phyloP scores from a whole-genome alignment of 768 basidiomycete genomes.

The Termitomyces sp. region DNA sequence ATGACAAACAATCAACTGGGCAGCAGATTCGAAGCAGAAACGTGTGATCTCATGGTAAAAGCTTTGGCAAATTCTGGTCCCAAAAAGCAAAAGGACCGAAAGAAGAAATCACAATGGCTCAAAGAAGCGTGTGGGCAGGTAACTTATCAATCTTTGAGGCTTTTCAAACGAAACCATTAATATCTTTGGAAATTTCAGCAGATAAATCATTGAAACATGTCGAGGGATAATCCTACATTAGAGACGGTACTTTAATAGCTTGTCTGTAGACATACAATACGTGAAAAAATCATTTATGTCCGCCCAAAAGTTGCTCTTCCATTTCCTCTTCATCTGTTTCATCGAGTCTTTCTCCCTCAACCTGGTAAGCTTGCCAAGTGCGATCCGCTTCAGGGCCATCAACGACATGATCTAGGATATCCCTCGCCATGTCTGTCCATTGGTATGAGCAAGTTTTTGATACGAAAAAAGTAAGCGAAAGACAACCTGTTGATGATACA shows the following conservation, averaged over 20 bases:
- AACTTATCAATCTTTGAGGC: neutral
- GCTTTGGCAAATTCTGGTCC: conserved; percentile 29
- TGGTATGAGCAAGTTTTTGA: neutral
- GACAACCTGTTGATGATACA: conserved; percentile 43
- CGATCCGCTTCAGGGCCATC: conserved; percentile 67
- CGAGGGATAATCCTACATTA: neutral
- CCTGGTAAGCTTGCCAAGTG: conserved; percentile 57
- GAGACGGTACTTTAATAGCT: neutral
- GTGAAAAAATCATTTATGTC: neutral
- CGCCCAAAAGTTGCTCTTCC: conserved; percentile 41
- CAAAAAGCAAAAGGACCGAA: conserved; percentile 27
- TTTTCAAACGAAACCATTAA: neutral
- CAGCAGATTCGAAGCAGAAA: conserved; percentile 43
- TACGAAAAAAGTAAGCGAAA: neutral
- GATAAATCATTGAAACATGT: conserved; percentile 9
- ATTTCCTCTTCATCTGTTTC: conserved; percentile 54
- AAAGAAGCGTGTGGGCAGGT: conserved; percentile 52
- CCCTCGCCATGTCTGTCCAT: conserved; percentile 47
- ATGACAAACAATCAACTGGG: conserved; percentile 29
- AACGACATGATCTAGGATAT: conserved; percentile 60
- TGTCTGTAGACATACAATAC: neutral
- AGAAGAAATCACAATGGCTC: conserved; percentile 45
- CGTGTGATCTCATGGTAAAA: conserved; percentile 43
- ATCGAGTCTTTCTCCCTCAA: conserved; percentile 33
- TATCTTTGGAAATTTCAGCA: neutral